phyloP scores from a whole-genome alignment of 2,329 filamentous ascomycete species.

The Clarireedia homoeocarpa region DNA sequence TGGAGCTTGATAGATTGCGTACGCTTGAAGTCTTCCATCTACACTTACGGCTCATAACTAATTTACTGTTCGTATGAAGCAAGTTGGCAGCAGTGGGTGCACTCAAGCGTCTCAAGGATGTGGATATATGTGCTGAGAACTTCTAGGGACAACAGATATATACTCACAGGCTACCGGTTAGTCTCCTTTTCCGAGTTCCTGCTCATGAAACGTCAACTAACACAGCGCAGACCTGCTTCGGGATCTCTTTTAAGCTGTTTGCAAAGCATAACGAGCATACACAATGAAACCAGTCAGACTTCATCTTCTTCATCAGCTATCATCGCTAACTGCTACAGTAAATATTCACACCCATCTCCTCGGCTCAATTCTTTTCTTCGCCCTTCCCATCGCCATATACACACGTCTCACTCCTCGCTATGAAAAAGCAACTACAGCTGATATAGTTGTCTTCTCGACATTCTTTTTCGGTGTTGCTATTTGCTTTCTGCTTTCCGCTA shows the following conservation, averaged over 20 bases:
- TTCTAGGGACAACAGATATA: conserved; percentile 12
- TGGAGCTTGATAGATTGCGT: too few relatives aligned
- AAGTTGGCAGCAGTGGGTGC: too few relatives aligned
- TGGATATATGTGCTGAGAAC: too few relatives aligned
- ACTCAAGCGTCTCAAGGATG: too few relatives aligned
- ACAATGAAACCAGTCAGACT: conserved; percentile 11
- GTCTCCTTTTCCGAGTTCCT: not conserved
- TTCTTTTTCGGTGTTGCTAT: conserved; percentile 33
- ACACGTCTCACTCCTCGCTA: conserved; percentile 28
- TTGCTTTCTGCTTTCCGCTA: conserved; percentile 34
- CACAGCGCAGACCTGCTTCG: not conserved
- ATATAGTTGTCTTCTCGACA: conserved; percentile 33
- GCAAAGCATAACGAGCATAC: conserved; percentile 4
- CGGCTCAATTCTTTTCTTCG: conserved; percentile 31
- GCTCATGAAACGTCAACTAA: not conserved
- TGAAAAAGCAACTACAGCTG: conserved; percentile 27
- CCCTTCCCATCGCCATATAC: conserved; percentile 25
- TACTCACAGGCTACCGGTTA: conserved; percentile 11
- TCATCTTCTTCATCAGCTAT: not conserved
- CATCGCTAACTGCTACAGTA: conserved; percentile 25
- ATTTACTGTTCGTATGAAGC: too few relatives aligned
- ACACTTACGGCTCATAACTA: too few relatives aligned
- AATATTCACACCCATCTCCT: conserved; percentile 40
- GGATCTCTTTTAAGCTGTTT: conserved; percentile 9
- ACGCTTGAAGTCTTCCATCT: too few relatives aligned